Base-by-base conservation (phyloP, 2,329 filamentous ascomycete genomes). In the Neopestalotiopsis sp. region DNA sequence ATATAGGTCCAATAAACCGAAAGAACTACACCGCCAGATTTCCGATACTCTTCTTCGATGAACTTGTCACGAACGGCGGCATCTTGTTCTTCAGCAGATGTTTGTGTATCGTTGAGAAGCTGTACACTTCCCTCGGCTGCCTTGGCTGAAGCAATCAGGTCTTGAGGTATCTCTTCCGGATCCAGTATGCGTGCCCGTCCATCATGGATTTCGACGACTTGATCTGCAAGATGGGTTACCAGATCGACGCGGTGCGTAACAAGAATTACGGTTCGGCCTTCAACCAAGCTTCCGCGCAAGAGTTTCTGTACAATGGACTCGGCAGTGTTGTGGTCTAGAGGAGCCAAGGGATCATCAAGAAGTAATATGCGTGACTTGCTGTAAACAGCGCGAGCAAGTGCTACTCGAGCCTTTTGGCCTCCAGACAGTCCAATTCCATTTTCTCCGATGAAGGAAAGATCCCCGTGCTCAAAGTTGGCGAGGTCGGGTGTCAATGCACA, bases 1-100 rank as follows among this genome's bases (percentile, higher is more conserved):
- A 97, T 90, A 73, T 97, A 97, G 71, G 90, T 89, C 90, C 92
- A 94, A 76, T 97, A 97, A 0, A 97, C 91, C 6, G 86, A 86
- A 12, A 89, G 82, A 74, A 94, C 89, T 1, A 97, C 92, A 1
- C 92, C 90, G 20, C 94, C 94, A 69, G 93, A 87, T 0, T 88
- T 91, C 63, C 93, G 87, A 72, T 90, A 84, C 77, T 96, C 93
- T 40, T 95, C 92, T 75, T 94, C 91, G 60, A 94, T 90, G 75
- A 95, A 95, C 74, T 94, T 94, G 40, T 92, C 90, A 0, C 91
- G 90, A 13, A 90, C 81, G 0, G 88, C 88, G 10, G 85, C 84
- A 4, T 79, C 80, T 14, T 84, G 81, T 20, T 84, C 79, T 20
- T 83, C 82, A 5, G 84, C 78, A 1, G 78, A 69, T 7, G 67